Base-by-base conservation (phyloP, 208 protist genomes). In the Trypanosoma melophagium region DNA sequence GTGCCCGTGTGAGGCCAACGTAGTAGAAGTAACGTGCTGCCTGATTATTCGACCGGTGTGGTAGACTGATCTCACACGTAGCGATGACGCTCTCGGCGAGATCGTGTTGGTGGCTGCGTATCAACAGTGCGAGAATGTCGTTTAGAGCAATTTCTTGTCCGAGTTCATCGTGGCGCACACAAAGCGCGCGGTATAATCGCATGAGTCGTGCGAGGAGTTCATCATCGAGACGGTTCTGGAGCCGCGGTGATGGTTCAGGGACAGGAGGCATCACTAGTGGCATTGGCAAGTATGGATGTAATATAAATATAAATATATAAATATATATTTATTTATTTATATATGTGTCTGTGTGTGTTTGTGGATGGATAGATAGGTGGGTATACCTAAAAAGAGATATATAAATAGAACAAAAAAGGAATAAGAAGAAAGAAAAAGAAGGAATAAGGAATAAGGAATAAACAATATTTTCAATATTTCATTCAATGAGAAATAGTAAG, bases 11-110 rank as follows among this genome's bases (percentile, higher is more conserved):
- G 62, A 98, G 81, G 63, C 95, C 93, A 28, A 97, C 90, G 77
- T 98, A 98, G 77, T 97, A 98, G 63, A 93, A 97, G 79, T 95
- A 98, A 19, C 98, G 89, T 17, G 97, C 96, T 16, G 90, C 93
- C 84, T 99, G 94, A 70, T 94, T 97, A 76, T 89, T 96, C 17
- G 84, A 76, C 68, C 83, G 87, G 68, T 94, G 87, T 40, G 86
- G 86, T 41, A 90, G 71, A 21, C 80, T 83, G 22, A 96, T 70
- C 74, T 94, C 85, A 66, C 91, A 93, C 38, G 84, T 91, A 22
- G 73, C 84, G 71, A 96, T 91, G 54, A 96, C 82, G 45, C 83
- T 79, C 72, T 96, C 87, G 1, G 91, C 87, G 60, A 90, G 77
- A 66, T 96, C 91, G 67, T 88, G 81, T 61, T 93, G 84, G 65